Conservation (phyloP, 257 asterid genomes). For the Penstemon davidsonii region DNA sequence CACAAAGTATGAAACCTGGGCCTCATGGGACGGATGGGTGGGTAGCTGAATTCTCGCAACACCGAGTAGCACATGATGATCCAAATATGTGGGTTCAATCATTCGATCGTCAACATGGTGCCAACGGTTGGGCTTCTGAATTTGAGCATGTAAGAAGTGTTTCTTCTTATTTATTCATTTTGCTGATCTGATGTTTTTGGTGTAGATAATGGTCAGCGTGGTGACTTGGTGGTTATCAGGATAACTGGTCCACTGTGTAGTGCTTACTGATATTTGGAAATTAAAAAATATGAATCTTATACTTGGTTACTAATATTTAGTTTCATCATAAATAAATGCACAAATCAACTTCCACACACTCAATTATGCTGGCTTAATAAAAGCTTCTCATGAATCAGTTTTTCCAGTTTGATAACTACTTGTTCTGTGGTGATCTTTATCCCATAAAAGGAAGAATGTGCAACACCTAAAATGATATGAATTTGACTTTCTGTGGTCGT, state of each 20-base stretch:
- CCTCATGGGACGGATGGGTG: constrained; percentile 78
- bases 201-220: constrained; percentile 25
- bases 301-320: constrained; percentile 7
- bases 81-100: constrained; percentile 88
- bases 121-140: constrained; percentile 97
- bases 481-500: not conserved
- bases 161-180: constrained; percentile 18
- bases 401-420: not conserved
- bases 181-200: constrained; percentile 25
- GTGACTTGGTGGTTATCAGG: constrained; percentile 10
- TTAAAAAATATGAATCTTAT: not conserved
- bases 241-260: not conserved
- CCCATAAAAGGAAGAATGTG: not conserved
- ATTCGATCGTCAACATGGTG: constrained; percentile 87
- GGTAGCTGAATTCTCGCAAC: constrained; percentile 75
- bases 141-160: constrained; percentile 78
- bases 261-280: not conserved
- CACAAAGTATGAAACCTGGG: constrained; percentile 68
- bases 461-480: not conserved
- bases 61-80: constrained; percentile 55
- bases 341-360: constrained; percentile 7
- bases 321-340: constrained; percentile 7
- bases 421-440: constrained; percentile 7
- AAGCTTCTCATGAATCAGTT: constrained; percentile 15
- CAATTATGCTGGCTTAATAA: constrained; percentile 5